Evolutionary conservation across 495 filamentous ascomycete species (phyloP).

Genomic region (Hypoxylon trugodes): DNA sequence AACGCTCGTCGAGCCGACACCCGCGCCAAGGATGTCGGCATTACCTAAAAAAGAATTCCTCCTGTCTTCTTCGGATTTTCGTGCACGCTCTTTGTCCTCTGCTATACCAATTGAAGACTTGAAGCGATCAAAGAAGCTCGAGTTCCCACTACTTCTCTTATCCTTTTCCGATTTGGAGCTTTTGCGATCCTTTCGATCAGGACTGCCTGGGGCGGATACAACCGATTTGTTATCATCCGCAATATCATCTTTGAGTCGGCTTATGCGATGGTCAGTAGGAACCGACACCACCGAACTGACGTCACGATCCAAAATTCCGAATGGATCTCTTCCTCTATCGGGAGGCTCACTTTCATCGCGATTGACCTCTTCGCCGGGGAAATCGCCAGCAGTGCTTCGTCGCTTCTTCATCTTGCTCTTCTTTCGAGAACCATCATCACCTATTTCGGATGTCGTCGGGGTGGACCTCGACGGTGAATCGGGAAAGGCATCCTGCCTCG

Average conservation of each 20-base stretch:
- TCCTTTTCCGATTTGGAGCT: conserved; percentile 44
- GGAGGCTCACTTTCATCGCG: conserved; percentile 39
- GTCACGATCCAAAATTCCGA: conserved; percentile 46
- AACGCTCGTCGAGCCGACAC: conserved; percentile 63
- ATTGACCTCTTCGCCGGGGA: conserved; percentile 20
- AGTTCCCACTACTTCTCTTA: conserved; percentile 38
- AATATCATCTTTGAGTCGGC: conserved; percentile 30
- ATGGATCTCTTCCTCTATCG: conserved; percentile 41
- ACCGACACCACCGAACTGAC: conserved; percentile 56
- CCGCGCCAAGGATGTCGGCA: conserved; percentile 68
- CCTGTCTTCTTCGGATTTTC: conserved; percentile 43
- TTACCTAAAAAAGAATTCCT: conserved; percentile 70
- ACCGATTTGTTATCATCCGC: conserved; percentile 53
- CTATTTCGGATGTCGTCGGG: conserved; percentile 15
- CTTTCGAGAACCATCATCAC: conserved; percentile 19
- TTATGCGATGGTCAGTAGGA: conserved; percentile 43
- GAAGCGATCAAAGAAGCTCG: conserved; percentile 49
- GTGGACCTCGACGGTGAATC: conserved; percentile 30
- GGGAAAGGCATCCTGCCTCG: conserved; percentile 41
- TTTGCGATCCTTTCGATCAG: conserved; percentile 37
- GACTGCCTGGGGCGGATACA: conserved; percentile 45
- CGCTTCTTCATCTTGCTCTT: conserved; percentile 37
- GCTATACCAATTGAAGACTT: conserved; percentile 44
- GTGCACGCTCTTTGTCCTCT: conserved; percentile 38
- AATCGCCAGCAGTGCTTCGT: conserved; percentile 20